These are phyloP conservation scores for Penicillium polonicum DNA, from an alignment of 2,329 filamentous ascomycete genomes.

Conservation along the genomic window DNA sequence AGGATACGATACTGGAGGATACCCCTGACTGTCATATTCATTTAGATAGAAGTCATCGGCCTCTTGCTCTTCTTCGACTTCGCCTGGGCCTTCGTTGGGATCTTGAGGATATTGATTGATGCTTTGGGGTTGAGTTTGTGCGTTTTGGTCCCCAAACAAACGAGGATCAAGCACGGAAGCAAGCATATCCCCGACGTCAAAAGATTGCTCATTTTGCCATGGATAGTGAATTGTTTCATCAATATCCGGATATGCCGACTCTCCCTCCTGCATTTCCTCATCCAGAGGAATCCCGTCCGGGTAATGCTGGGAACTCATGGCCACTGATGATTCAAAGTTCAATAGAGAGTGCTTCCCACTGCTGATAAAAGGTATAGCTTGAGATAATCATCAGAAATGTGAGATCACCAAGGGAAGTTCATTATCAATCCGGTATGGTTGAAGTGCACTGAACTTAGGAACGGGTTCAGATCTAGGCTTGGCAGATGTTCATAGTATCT, in stretches of 20 bases:
- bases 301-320: constrained; percentile 19
- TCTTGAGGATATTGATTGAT: constrained; percentile 2
- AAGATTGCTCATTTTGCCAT: constrained; percentile 29
- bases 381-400: constrained; percentile 7
- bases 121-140: constrained; percentile 4
- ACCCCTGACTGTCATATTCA: constrained; percentile 11
- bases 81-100: constrained; percentile 5
- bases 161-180: constrained; percentile 35
- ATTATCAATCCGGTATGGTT: constrained; percentile 22
- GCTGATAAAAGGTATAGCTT: neutral
- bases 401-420: constrained; percentile 12
- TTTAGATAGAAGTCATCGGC: constrained; percentile 17
- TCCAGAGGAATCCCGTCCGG: constrained; percentile 14
- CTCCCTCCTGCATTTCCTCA: constrained; percentile 22
- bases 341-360: neutral
- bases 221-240: constrained; percentile 35
- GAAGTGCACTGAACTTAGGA: constrained; percentile 13
- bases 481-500: constrained; percentile 23
- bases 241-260: constrained; percentile 34
- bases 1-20: constrained; percentile 2
- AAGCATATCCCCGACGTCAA: constrained; percentile 15
- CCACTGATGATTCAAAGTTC: neutral
- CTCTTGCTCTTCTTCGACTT: constrained; percentile 13
- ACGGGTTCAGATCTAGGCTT: constrained; percentile 21
- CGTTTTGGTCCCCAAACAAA: constrained; percentile 30